Conservation (phyloP, 108 stramenopile genomes). For the Cyclostephanos invisitatus region DNA sequence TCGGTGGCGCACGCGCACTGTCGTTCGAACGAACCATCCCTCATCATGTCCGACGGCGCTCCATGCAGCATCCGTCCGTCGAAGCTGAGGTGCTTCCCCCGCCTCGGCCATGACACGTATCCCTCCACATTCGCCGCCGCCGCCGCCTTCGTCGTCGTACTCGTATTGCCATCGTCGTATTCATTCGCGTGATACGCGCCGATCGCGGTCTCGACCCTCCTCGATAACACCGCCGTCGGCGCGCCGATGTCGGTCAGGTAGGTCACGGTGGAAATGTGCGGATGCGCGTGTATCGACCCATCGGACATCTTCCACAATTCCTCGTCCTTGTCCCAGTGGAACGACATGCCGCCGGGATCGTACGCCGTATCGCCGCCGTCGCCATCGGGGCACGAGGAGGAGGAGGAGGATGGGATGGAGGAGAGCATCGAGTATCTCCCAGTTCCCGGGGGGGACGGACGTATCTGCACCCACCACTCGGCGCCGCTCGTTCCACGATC, state of each 20-base stretch:
- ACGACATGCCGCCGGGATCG: constrained; percentile 58
- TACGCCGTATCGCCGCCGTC: constrained; percentile 19
- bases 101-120: constrained; percentile 68
- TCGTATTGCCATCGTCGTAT: constrained; percentile 11
- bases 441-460: constrained; percentile 60
- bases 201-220: constrained; percentile 57
- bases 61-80: constrained; percentile 83
- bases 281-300: constrained; percentile 71
- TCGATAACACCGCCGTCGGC: constrained; percentile 61
- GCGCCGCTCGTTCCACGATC: too few species aligned
- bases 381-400: constrained; percentile 14
- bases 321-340: constrained; percentile 91
- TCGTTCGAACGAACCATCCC: too few species aligned
- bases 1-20: too few species aligned
- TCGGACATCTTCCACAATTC: constrained; percentile 69
- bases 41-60: constrained; percentile 68
- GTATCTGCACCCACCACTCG: constrained; percentile 87
- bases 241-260: constrained; percentile 73
- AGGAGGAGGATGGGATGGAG: neutral
- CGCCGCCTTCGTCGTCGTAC: constrained; percentile 1
- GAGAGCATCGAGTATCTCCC: constrained; percentile 40
- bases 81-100: constrained; percentile 80
- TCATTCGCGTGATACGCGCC: constrained; percentile 41
- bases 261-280: constrained; percentile 79
- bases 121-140: constrained; percentile 28